Percentiles rank a stretch among this genome's conserved stretches.
Evolutionary conservation across 345 rosid species (phyloP).

Genomic region (Populus deltoides): DNA sequence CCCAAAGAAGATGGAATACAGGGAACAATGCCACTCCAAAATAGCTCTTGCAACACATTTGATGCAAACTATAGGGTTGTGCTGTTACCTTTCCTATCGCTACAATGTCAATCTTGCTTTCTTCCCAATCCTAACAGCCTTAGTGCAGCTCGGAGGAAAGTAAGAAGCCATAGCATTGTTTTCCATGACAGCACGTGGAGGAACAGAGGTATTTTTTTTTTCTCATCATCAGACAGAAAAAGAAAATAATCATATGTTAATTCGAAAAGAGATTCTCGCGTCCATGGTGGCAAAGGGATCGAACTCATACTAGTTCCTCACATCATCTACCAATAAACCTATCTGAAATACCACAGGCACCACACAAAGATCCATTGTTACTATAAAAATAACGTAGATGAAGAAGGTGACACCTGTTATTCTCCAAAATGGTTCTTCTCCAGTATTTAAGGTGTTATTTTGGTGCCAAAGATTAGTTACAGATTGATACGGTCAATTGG

Average conservation of each 20-base stretch:
- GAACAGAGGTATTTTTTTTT: not conserved
- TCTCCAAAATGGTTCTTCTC: not conserved
- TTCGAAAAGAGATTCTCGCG: too few relatives aligned
- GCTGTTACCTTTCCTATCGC: not conserved
- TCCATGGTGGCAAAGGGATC: not conserved
- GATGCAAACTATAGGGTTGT: not conserved
- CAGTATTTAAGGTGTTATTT: not conserved
- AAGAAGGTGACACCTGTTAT: not conserved
- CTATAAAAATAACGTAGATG: not conserved
- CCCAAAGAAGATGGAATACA: too few relatives aligned
- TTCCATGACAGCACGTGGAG: not conserved
- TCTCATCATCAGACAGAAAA: not conserved
- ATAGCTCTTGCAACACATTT: not conserved
- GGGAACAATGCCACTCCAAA: not conserved
- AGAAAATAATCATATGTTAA: not conserved
- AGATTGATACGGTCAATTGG: not conserved
- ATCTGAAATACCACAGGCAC: not conserved
- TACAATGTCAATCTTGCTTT: not conserved
- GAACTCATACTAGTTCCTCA: not conserved
- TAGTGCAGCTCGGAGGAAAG: not conserved
- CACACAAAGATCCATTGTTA: not conserved
- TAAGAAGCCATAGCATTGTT: not conserved
- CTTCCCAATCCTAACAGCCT: not conserved
- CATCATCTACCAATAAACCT: not conserved
- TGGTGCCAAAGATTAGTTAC: not conserved